These are phyloP conservation scores for Chlorella sp. DNA, from an alignment of 139 green algal genomes.

Conservation along the genomic window DNA sequence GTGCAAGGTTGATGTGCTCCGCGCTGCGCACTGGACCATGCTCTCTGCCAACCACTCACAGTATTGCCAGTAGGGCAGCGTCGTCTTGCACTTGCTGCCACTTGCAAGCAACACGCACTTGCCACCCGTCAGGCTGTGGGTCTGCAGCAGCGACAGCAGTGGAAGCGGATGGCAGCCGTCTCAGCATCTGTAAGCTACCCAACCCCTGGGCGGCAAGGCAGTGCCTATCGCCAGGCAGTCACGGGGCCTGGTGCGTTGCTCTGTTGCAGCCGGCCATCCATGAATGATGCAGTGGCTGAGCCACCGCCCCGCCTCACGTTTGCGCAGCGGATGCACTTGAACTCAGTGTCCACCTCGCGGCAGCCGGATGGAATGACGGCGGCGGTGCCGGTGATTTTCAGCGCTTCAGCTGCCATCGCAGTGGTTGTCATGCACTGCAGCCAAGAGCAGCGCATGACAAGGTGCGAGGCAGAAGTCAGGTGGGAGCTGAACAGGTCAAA, in stretches of 20 bases:
- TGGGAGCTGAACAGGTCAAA: too few relatives aligned
- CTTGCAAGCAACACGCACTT: not conserved
- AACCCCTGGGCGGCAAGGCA: too few relatives aligned
- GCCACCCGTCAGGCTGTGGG: not conserved
- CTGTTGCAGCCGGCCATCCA: too few relatives aligned
- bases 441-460: not conserved
- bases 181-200: too few relatives aligned
- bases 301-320: not conserved
- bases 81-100: not conserved
- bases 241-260: too few relatives aligned
- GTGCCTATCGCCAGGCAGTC: too few relatives aligned
- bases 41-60: not conserved
- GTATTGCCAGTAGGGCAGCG: not conserved
- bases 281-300: too few relatives aligned
- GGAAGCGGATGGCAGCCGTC: too few relatives aligned
- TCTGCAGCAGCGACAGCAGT: too few relatives aligned
- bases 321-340: constrained; percentile 6
- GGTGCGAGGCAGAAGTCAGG: too few relatives aligned
- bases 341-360: not conserved
- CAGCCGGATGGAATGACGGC: not conserved
- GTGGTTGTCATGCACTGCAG: not conserved
- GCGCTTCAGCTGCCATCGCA: not conserved
- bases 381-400: not conserved
- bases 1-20: too few relatives aligned
- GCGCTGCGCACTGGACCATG: too few relatives aligned